Conservation (phyloP, 192 early-diverging fungal species). For the Physocladia obscura region DNA sequence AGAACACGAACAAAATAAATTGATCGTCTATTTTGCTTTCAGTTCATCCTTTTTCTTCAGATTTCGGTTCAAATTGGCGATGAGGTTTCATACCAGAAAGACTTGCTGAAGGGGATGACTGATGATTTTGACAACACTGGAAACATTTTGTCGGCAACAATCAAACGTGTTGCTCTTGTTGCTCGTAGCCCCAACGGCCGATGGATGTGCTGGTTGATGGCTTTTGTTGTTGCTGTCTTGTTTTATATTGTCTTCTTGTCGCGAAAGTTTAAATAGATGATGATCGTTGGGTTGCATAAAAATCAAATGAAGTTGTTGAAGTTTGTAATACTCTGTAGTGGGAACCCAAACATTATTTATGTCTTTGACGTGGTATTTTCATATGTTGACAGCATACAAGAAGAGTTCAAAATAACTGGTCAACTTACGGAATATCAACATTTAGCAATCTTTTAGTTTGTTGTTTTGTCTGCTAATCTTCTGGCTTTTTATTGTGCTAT, state of each 20-base stretch:
- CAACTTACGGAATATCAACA: too few relatives aligned
- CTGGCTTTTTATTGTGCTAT: too few relatives aligned
- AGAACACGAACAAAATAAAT: not conserved
- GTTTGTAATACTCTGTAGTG: too few relatives aligned
- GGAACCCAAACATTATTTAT: too few relatives aligned
- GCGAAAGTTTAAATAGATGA: not conserved
- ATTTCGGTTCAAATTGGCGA: constrained; percentile 43
- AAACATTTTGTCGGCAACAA: constrained; percentile 29
- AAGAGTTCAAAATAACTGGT: too few relatives aligned
- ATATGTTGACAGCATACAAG: too few relatives aligned
- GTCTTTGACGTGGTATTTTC: too few relatives aligned
- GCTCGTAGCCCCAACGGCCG: constrained; percentile 38
- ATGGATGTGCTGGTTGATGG: constrained; percentile 46
- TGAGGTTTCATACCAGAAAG: constrained; percentile 37
- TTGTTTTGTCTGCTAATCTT: too few relatives aligned
- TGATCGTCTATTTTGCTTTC: not conserved
- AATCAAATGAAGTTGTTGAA: too few relatives aligned
- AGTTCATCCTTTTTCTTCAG: constrained; percentile 9
- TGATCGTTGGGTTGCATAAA: too few relatives aligned
- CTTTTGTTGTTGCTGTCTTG: constrained; percentile 38
- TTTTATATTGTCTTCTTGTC: constrained; percentile 40
- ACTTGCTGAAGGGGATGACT: constrained; percentile 30
- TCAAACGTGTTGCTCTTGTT: constrained; percentile 33
- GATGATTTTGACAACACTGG: constrained; percentile 42
- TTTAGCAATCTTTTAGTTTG: too few relatives aligned